Evolutionary conservation across 2,329 filamentous ascomycete species (phyloP).

Genomic region (Arthrobotrys iridis): DNA sequence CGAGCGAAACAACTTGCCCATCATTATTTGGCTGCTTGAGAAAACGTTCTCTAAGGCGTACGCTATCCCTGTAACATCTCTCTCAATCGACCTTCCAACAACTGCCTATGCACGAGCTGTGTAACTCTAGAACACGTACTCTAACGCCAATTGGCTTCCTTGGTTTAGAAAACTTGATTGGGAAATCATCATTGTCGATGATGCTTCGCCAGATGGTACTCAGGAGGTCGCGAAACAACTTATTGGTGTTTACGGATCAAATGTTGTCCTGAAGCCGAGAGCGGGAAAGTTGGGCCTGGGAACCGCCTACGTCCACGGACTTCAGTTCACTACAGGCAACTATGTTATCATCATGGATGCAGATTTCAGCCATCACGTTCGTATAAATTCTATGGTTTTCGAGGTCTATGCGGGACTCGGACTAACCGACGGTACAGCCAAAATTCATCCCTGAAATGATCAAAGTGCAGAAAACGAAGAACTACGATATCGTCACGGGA

Average conservation of each 20-base stretch:
- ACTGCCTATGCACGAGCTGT: background rate
- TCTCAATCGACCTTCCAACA: constrained; percentile 36
- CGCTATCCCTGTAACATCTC: constrained; percentile 58
- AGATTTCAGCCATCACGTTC: constrained; percentile 90
- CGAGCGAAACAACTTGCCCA: constrained; percentile 94
- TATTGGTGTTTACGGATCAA: constrained; percentile 78
- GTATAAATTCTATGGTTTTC: background rate
- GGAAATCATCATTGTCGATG: constrained; percentile 98
- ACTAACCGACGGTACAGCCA: constrained; percentile 64
- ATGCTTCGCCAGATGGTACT: constrained; percentile 95
- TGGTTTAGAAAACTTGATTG: constrained; percentile 82
- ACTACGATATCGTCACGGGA: constrained; percentile 96
- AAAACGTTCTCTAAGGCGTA: constrained; percentile 90
- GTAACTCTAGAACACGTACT: background rate
- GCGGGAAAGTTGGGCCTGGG: constrained; percentile 96
- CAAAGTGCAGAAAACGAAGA: constrained; percentile 75
- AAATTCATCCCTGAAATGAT: constrained; percentile 99
- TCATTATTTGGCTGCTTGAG: constrained; percentile 93
- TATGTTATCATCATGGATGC: constrained; percentile 99
- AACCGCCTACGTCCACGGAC: constrained; percentile 93
- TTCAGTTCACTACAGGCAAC: constrained; percentile 90
- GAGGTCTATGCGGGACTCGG: background rate
- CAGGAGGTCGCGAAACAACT: constrained; percentile 90
- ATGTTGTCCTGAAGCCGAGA: constrained; percentile 85
- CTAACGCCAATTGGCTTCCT: constrained; percentile 40